phyloP scores from a whole-genome alignment of 2,329 filamentous ascomycete genomes.

The Botryosphaeria agaves region DNA sequence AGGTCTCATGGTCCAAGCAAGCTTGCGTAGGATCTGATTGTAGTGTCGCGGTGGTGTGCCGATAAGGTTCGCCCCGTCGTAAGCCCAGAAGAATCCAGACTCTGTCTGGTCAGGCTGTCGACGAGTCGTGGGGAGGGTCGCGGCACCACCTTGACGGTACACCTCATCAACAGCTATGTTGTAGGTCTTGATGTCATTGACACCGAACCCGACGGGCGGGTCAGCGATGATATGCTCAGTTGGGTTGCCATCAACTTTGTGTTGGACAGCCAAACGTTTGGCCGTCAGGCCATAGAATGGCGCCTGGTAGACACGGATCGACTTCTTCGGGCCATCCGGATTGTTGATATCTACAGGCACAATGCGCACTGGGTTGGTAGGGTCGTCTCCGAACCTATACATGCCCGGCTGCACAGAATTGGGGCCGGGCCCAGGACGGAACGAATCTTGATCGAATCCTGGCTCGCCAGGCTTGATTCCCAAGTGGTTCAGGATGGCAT shows the following conservation, averaged over 20 bases:
- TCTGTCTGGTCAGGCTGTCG: conserved; percentile 5
- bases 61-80: conserved; percentile 8
- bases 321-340: conserved; percentile 8
- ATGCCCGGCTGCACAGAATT: background rate
- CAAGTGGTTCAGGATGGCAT: conserved; percentile 8
- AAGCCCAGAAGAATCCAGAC: conserved; percentile 7
- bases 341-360: conserved; percentile 10
- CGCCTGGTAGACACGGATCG: conserved; percentile 7
- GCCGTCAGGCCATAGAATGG: conserved; percentile 11
- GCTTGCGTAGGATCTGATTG: conserved; percentile 10
- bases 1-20: conserved; percentile 7
- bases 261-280: conserved; percentile 8
- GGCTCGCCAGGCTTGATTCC: conserved; percentile 4
- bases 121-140: conserved; percentile 4
- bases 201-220: conserved; percentile 4
- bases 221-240: conserved; percentile 5
- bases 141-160: conserved; percentile 4
- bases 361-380: conserved; percentile 9
- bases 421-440: conserved; percentile 7
- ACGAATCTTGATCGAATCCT: conserved; percentile 5
- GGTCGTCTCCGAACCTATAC: conserved; percentile 11
- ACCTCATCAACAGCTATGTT: conserved; percentile 4
- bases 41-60: conserved; percentile 11
- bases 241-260: conserved; percentile 1
- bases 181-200: conserved; percentile 5